phyloP scores from a whole-genome alignment of 176 grass and related monocot genomes.

The Triticum dicoccoides region DNA sequence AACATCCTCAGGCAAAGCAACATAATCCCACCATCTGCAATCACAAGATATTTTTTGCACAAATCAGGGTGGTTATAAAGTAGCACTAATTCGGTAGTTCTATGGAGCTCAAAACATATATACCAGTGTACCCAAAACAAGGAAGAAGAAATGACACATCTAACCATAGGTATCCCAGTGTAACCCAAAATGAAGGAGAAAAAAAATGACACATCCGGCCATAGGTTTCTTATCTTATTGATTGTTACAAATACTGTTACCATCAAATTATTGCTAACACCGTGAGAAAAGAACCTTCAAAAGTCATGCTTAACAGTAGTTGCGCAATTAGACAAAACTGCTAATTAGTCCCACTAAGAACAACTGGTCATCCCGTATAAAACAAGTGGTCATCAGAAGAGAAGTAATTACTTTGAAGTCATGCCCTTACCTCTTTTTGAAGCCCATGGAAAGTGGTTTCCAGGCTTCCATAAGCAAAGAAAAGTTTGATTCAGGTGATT shows the following conservation, averaged over 20 bases:
- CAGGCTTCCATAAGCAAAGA: conserved; percentile 89
- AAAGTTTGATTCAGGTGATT: conserved; percentile 59
- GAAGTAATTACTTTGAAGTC: conserved; percentile 4
- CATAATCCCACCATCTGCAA: conserved; percentile 96
- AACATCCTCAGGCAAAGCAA: conserved; percentile 90
- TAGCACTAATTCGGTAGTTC: conserved; percentile 3
- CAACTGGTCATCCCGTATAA: neutral
- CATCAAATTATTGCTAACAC: neutral
- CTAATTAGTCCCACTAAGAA: neutral
- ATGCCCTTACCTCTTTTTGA: conserved; percentile 76
- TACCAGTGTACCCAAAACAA: neutral
- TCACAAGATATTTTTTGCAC: neutral
- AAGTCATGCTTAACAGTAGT: conserved; percentile 1
- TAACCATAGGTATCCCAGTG: neutral
- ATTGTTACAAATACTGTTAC: neutral
- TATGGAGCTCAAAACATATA: neutral
- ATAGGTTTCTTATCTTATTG: neutral
- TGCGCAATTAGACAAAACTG: neutral
- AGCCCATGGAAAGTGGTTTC: conserved; percentile 94
- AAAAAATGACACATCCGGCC: neutral
- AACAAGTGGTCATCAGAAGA: neutral
- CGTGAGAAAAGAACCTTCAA: neutral
- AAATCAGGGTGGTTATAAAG: neutral
- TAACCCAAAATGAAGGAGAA: neutral
- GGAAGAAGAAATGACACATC: conserved; percentile 1